Evolutionary conservation across 805 yeast species (phyloP).

Genomic region (Grigorovia transvaalensis): DNA sequence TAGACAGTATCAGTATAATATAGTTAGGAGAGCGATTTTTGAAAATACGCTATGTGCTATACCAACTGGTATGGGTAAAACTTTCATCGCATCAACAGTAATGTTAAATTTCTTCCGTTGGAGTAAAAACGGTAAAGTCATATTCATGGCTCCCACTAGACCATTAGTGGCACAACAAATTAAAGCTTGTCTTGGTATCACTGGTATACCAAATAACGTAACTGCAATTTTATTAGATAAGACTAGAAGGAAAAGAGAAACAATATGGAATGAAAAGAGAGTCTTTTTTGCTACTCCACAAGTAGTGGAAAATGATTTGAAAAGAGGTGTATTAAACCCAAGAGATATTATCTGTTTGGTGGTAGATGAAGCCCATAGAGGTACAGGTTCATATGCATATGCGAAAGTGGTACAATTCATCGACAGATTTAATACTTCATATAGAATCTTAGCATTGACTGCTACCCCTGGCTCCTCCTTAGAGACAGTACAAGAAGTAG

Average conservation of each 20-base stretch:
- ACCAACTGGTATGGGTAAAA: constrained; percentile 96
- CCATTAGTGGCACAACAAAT: constrained; percentile 96
- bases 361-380: constrained; percentile 92
- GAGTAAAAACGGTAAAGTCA: constrained; percentile 68
- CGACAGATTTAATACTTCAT: constrained; percentile 51
- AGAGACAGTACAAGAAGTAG: constrained; percentile 79
- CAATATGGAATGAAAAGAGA: constrained; percentile 66
- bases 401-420: constrained; percentile 67
- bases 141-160: constrained; percentile 94
- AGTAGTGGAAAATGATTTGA: constrained; percentile 83
- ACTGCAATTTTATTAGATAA: constrained; percentile 69
- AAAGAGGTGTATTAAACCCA: constrained; percentile 66
- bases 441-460: constrained; percentile 74
- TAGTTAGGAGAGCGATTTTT: constrained; percentile 61
- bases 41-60: constrained; percentile 76
- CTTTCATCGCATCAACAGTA: constrained; percentile 89
- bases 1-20: constrained; percentile 81
- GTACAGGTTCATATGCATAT: constrained; percentile 84
- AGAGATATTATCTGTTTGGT: constrained; percentile 64
- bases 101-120: constrained; percentile 85
- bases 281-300: constrained; percentile 95
- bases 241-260: constrained; percentile 50
- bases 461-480: constrained; percentile 92
- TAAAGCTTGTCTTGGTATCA: constrained; percentile 77
- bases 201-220: constrained; percentile 68